Base-by-base conservation (phyloP, 495 filamentous ascomycete species). In the Daldinia decipiens region DNA sequence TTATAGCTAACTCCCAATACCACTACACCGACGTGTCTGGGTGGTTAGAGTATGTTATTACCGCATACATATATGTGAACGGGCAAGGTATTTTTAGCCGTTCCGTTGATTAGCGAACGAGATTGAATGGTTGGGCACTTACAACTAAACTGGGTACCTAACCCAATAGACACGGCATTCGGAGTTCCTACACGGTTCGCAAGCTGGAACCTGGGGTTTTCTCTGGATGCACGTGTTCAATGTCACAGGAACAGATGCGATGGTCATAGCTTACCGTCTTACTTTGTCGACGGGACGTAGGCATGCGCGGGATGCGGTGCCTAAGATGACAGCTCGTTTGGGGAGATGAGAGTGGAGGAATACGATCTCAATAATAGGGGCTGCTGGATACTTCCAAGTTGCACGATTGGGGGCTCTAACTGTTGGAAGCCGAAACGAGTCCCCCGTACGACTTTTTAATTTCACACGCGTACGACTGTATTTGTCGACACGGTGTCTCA, bases 391-490 rank as follows among this genome's bases (percentile, higher is more conserved):
- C 21, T 53, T 31, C 27, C 24, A 29, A 32, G n/a, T 51, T 56
- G 65, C 45, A 51, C 50, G 45, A 45, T 59, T 19, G 60, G 15
- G 24, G 56, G 15, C 43, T 39, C 43, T 38, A 39, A 29, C 32
- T 40, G 50, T 56, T 50, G 55, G 53, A 17, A 65, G 27, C 59
- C 64, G 59, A 56, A 62, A 52, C 54, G 50, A 19, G 19, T 53
- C 36, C 26, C 40, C 17, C 40, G 65, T 65, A 36, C 65, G 55
- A 65, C 64, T 11, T 60, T 60, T 40, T 72, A 67, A 68, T 68
- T 52, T 68, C 56, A n/a, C 32, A 24, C 7, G 32, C 15, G 70
- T 65, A 59, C 26, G 50, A 62, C 55, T 47, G 55, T 38, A 27
- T 53, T 43, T 55, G 45, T 27, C 27, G 32, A 47, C 29, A 56